phyloP scores from a whole-genome alignment of 2,329 filamentous ascomycete genomes.

The Colletotrichum sp. region DNA sequence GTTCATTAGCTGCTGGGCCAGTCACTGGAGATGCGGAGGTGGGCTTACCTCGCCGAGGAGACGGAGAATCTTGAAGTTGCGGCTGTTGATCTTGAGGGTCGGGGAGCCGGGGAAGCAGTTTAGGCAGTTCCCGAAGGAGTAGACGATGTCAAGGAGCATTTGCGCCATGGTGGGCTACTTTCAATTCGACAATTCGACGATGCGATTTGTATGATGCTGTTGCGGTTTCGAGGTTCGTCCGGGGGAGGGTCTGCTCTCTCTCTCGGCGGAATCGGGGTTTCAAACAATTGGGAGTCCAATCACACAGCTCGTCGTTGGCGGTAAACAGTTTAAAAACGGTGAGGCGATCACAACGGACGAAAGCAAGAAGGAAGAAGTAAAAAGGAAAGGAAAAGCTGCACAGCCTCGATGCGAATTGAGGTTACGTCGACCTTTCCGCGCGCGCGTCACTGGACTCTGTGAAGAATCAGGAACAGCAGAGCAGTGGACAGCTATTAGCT shows the following conservation, averaged over 20 bases:
- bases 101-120: slow-evolving; percentile 96
- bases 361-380: background rate
- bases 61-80: slow-evolving; percentile 94
- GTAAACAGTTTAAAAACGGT: background rate
- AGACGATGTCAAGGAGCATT: slow-evolving; percentile 86
- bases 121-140: slow-evolving; percentile 92
- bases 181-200: background rate
- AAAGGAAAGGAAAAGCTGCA: background rate
- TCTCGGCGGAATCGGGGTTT: background rate
- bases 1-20: background rate
- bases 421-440: background rate
- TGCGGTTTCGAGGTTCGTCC: background rate
- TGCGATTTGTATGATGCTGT: background rate
- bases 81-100: slow-evolving; percentile 91
- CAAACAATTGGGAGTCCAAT: background rate
- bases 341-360: background rate
- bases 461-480: slow-evolving; percentile 7
- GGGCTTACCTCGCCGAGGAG: slow-evolving; percentile 82
- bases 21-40: background rate
- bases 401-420: background rate
- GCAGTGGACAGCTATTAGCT: slow-evolving; percentile 9
- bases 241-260: background rate
- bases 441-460: background rate
- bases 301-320: background rate
- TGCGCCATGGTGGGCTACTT: slow-evolving; percentile 68